Base-by-base conservation (phyloP, 495 filamentous ascomycete species). In the Daldinia loculata region DNA sequence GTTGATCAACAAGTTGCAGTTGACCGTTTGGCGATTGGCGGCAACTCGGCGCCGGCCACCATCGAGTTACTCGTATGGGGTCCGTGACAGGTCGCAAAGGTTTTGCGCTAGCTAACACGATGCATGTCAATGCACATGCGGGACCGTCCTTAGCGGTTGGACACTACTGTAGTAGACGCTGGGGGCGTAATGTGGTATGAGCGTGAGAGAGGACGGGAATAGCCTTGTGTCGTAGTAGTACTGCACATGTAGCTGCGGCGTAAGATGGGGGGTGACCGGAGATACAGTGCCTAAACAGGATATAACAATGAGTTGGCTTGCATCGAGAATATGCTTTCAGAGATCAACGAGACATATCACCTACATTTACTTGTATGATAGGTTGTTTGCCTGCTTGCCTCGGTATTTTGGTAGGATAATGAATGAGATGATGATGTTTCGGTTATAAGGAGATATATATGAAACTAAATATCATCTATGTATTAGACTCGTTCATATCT, bases 81-180 rank as follows among this genome's bases (percentile, higher is more conserved):
- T 48, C 43, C 8, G 29, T 12, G 41, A 15, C 22, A 41, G 22
- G 24, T 30, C 29, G 56, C 14, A 36, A 12, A 22, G 22, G 14
- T 38, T 58, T 52, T 24, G 45, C 22, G 24, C 53, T 51, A 57
- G 43, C 64, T 56, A 45, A 50, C 45, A 45, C 63, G 36, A 48
- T 48, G 43, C 43, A 48, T 48, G 43, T 48, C 19, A 48, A 19
- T 24, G 43, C 43, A 48, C 43, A 56, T 22, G 48, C 51, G 61
- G 70, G 65, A 66, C 66, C 51, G 70, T 66, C 62, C 69, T 65
- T 66, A 69, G 66, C 66, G 70, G 70, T 69, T 69, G 61, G 36
- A 66, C 66, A 19, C 52, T 62, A 57, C 6, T 48, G 17, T 48
- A 48, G 43, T 48, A 48, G 43, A 61, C 48, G 61, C 56, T 43